Base-by-base conservation (phyloP, 176 grass and related monocot genomes). In the Avena atlantica region DNA sequence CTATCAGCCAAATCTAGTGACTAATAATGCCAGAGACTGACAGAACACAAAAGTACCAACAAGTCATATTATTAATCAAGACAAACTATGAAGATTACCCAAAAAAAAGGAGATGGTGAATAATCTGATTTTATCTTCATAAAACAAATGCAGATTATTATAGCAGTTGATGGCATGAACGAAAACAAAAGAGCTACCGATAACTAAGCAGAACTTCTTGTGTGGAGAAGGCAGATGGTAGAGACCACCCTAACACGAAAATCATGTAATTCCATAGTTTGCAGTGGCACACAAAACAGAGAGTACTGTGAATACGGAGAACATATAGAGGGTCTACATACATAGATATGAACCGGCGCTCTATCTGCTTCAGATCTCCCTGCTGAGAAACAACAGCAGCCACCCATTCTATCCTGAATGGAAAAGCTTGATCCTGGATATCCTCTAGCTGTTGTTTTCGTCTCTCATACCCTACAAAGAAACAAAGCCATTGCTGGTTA, bases 351-450 rank as follows among this genome's bases (percentile, higher is more conserved):
- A 90, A 70, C 61, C 29, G 88, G 93, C 80, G 83, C 89, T 76
- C 90, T 90, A 69, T 92, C 88, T 60, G 75, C 78, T 78, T 92
- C 88, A 77, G 89, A 74, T 76, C 88, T 70, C 83, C 90, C 91
- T 45, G 93, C 89, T 19, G 89, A 90, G 88, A 78, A 87, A 84
- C 91, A 98, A 83, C 92, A 98, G 86, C 93, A 98, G 48, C 93
- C 90, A 90, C 93, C 96, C 96, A 98, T 98, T 76, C 57, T 92
- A 63, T 85, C 78, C 42, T 36, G 57, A 91, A 83, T 75, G 63
- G 42, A 71, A 34, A 85, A 76, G 24, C 65, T 86, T 86, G 47
- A 55, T 86, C 78, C 37, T 87, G 9, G 71, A 4, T 67, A 61
- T 74, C 81, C 52, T 82, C 86, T 80, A 92, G 84, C 57, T 89